These are phyloP conservation scores for Zostera marina DNA, from an alignment of 116 monocot species.

Conservation along the genomic window DNA sequence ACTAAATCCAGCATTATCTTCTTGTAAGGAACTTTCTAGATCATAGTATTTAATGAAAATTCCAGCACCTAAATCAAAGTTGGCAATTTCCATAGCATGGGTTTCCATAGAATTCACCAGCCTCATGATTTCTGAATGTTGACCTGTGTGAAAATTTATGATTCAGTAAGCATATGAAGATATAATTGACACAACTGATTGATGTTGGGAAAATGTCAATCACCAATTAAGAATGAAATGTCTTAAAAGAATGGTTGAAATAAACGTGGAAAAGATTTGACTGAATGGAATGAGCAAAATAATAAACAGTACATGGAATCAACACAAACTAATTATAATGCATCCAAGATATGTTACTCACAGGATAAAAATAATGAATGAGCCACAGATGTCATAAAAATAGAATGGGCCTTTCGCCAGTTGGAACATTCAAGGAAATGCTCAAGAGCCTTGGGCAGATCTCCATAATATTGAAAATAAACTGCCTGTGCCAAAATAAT, in stretches of 20 bases:
- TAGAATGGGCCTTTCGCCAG: constrained; percentile 83
- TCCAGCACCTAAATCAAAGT: constrained; percentile 87
- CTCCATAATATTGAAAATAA: constrained; percentile 68
- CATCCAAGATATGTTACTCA: constrained; percentile 20
- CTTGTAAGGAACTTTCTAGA: constrained; percentile 50
- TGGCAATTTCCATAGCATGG: constrained; percentile 72
- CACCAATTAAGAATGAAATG: background rate
- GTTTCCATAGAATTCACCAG: constrained; percentile 60
- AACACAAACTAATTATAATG: background rate
- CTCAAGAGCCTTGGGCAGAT: constrained; percentile 58
- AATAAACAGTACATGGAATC: background rate
- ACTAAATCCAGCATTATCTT: constrained; percentile 28
- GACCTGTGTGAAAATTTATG: constrained; percentile 24
- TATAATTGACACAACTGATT: background rate
- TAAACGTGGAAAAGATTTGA: background rate
- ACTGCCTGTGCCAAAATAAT: constrained; percentile 44
- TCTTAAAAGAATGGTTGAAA: too few species aligned
- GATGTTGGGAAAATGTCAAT: background rate
- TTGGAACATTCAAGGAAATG: constrained; percentile 73
- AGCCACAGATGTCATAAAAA: constrained; percentile 71
- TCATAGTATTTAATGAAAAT: constrained; percentile 73
- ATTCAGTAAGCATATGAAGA: background rate
- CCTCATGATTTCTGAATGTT: constrained; percentile 77
- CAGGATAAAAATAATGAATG: constrained; percentile 77
- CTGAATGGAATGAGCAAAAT: background rate